These are phyloP conservation scores for Fraxinus baroniana DNA, from an alignment of 305 asterid genomes.

Conservation along the genomic window DNA sequence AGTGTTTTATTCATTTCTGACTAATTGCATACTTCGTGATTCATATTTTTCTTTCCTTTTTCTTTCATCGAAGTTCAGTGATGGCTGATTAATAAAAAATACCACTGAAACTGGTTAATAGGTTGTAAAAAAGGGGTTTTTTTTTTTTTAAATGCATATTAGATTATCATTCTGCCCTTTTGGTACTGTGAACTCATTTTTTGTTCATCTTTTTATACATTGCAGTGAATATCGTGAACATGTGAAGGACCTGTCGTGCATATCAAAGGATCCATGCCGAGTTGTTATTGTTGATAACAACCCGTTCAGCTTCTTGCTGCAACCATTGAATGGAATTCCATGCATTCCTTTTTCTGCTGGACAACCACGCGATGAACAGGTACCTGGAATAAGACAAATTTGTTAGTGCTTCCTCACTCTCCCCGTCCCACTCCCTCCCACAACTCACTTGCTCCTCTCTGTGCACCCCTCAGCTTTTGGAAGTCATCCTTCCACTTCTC, in stretches of 20 bases:
- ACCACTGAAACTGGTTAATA: not conserved
- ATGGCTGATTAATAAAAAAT: not conserved
- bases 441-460: not conserved
- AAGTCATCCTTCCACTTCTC: slow-evolving; percentile 51
- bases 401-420: not conserved
- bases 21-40: not conserved
- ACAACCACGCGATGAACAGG: slow-evolving; percentile 72
- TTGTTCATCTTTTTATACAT: slow-evolving; percentile 13
- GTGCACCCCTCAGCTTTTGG: slow-evolving; percentile 37
- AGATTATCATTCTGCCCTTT: not conserved
- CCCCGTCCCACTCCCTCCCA: not conserved
- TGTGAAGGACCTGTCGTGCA: slow-evolving; percentile 75
- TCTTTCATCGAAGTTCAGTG: not conserved
- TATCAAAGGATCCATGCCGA: slow-evolving; percentile 67
- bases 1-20: not conserved
- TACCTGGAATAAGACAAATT: slow-evolving; percentile 10
- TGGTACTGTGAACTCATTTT: not conserved
- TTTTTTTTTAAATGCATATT: not conserved
- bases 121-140: not conserved
- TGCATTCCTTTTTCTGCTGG: slow-evolving; percentile 92
- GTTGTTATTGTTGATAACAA: slow-evolving; percentile 88
- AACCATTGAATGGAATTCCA: slow-evolving; percentile 91
- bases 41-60: not conserved
- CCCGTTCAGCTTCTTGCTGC: slow-evolving; percentile 92
- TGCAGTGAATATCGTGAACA: slow-evolving; percentile 87